phyloP scores from a whole-genome alignment of 495 filamentous ascomycete species.

The Aspergillus sparsus region DNA sequence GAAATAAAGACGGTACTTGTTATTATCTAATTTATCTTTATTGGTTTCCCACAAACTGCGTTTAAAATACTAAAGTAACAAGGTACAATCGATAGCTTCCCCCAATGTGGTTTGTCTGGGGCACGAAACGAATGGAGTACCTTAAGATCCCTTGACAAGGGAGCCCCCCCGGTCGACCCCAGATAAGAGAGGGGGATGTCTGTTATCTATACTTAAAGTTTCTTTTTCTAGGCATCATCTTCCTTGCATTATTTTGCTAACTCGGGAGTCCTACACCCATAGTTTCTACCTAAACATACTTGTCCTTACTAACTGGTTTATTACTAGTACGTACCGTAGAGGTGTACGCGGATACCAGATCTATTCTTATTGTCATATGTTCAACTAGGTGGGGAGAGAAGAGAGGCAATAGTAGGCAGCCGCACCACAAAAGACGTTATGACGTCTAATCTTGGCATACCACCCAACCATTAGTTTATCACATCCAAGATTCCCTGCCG shows the following conservation, averaged over 20 bases:
- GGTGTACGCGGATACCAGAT: not conserved
- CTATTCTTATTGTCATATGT: not conserved
- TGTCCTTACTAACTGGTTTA: not conserved
- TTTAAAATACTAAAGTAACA: not conserved
- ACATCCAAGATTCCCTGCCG: not conserved
- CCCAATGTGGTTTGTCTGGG: not conserved
- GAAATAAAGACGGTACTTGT: too few relatives aligned
- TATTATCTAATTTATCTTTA: not conserved
- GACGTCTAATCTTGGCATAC: slow-evolving; percentile 2
- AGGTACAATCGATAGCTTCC: slow-evolving; percentile 3
- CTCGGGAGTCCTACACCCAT: not conserved
- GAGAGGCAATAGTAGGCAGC: not conserved
- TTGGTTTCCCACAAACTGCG: not conserved
- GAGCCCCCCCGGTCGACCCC: not conserved
- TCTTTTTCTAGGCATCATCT: not conserved
- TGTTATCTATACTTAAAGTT: not conserved
- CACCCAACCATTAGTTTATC: not conserved
- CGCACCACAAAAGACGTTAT: not conserved
- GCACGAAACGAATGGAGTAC: not conserved
- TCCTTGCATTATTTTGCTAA: not conserved
- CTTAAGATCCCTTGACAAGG: not conserved
- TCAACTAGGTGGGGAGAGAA: not conserved
- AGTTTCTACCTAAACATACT: not conserved
- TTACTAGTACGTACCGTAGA: not conserved
- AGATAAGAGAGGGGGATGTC: not conserved